phyloP scores from a whole-genome alignment of 139 green algal genomes.

The Picocystis salinarum region DNA sequence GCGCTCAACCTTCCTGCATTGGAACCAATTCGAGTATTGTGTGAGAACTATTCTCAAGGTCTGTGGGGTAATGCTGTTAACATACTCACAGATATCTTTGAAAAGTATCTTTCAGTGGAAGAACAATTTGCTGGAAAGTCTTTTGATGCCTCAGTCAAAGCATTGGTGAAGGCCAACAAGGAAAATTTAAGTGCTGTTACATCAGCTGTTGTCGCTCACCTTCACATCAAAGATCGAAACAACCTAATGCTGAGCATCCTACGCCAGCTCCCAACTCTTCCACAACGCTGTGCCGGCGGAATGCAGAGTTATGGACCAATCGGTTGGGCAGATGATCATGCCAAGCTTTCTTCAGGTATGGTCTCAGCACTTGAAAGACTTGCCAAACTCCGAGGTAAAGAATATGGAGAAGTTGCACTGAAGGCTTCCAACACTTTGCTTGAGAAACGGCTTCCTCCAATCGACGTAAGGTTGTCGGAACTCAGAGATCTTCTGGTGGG shows the following conservation, averaged over 20 bases:
- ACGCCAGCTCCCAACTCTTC: conserved; percentile 6
- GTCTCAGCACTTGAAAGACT: too few relatives aligned
- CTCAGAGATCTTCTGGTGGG: conserved; percentile 6
- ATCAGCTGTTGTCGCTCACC: too few relatives aligned
- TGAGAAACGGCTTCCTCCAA: conserved; percentile 4
- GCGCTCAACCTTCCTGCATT: background rate
- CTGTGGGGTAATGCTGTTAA: background rate
- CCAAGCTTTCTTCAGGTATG: too few relatives aligned
- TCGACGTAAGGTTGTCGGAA: conserved; percentile 8
- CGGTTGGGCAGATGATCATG: conserved; percentile 4
- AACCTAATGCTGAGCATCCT: conserved; percentile 2
- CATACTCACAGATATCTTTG: background rate
- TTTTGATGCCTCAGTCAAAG: too few relatives aligned
- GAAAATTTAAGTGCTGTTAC: too few relatives aligned
- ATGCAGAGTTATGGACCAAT: conserved; percentile 6
- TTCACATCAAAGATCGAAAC: too few relatives aligned
- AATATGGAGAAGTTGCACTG: conserved; percentile 9
- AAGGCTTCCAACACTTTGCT: conserved; percentile 5
- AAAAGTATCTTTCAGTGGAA: background rate
- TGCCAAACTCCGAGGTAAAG: conserved; percentile 8
- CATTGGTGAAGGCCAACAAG: too few relatives aligned
- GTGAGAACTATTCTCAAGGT: too few relatives aligned
- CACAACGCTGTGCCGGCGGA: too few relatives aligned
- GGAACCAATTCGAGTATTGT: too few relatives aligned
- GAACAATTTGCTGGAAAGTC: conserved; percentile 4